These are phyloP conservation scores for Kluyveromyces siamensis DNA, from an alignment of 805 yeast species.

Conservation along the genomic window DNA sequence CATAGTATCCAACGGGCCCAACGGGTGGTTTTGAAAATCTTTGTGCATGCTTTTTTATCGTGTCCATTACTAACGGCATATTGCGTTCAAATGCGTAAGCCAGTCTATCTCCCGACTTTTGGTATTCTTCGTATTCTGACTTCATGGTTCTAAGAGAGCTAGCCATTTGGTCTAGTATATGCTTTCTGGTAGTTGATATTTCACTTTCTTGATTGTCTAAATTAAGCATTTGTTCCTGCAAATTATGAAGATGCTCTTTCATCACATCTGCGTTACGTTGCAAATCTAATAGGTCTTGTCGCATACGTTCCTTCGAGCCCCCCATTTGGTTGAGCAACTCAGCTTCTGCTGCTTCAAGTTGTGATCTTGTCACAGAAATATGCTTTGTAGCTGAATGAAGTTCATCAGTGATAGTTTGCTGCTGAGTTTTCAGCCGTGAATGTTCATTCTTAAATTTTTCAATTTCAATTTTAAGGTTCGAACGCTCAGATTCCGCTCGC, in stretches of 20 bases:
- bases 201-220: slow-evolving; percentile 11
- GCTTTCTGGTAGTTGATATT: slow-evolving; percentile 7
- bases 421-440: slow-evolving; percentile 16
- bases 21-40: slow-evolving; percentile 46
- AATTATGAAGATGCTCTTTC: slow-evolving; percentile 7
- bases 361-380: slow-evolving; percentile 11
- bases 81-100: slow-evolving; percentile 39
- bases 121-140: not conserved
- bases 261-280: slow-evolving; percentile 5
- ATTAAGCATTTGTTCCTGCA: slow-evolving; percentile 9
- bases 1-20: slow-evolving; percentile 71
- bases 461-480: slow-evolving; percentile 11
- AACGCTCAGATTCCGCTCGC: slow-evolving; percentile 13
- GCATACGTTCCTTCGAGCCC: slow-evolving; percentile 24
- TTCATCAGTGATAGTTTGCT: slow-evolving; percentile 13
- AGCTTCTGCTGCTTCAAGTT: slow-evolving; percentile 20
- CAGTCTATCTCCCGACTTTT: slow-evolving; percentile 3
- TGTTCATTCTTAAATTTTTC: slow-evolving; percentile 11
- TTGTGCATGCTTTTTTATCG: slow-evolving; percentile 28
- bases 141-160: not conserved
- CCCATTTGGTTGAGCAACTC: slow-evolving; percentile 21
- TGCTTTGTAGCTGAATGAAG: slow-evolving; percentile 15
- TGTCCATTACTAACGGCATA: slow-evolving; percentile 34
- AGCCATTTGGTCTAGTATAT: slow-evolving; percentile 4
- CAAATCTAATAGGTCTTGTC: slow-evolving; percentile 9